Percentiles rank a stretch among this genome's conserved stretches.
These are phyloP conservation scores for maize (Zea mays) DNA, from an alignment of 176 grass and related monocot genomes.

Conservation along the genomic window Zm-B73-REFERENCE-NAM-5.0 NC_050103.1:29367501-29368000, in stretches of 20 bases:
- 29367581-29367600: constrained; percentile 64
- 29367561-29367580: constrained; percentile 69
- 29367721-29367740: constrained; percentile 64
- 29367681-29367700: constrained; percentile 46
- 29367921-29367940: constrained; percentile 84
- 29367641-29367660: constrained; percentile 55
- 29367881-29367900: constrained; percentile 66
- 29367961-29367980: constrained; percentile 38
- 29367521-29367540: constrained; percentile 65
- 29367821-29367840: constrained; percentile 63
- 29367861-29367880: constrained; percentile 71
- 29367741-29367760: constrained; percentile 72
- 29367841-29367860: constrained; percentile 77
- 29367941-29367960: constrained; percentile 48
- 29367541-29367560: constrained; percentile 73
- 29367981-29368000: constrained; percentile 59
- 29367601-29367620: constrained; percentile 34
- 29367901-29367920: constrained; percentile 77
- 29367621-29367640: constrained; percentile 31
- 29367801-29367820: constrained; percentile 78
- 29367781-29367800: constrained; percentile 59
- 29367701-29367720: constrained; percentile 68
- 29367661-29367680: constrained; percentile 65
- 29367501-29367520: constrained; percentile 79
- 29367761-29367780: constrained; percentile 44